Conservation (phyloP, 805 yeast genomes). For the Candida wancherniae region DNA sequence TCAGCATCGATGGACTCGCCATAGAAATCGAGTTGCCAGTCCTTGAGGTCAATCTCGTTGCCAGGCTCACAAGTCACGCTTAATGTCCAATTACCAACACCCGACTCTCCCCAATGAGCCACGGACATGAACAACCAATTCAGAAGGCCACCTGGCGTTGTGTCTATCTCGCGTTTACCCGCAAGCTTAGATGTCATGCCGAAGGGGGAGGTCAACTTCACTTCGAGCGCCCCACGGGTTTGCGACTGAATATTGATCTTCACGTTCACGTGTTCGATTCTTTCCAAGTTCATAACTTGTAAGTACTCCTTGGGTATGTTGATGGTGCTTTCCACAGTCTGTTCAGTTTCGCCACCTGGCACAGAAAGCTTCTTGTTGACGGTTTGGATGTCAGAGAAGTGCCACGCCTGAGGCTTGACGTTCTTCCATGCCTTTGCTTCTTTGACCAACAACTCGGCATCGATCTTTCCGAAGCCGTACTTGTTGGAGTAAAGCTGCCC, state of each 20-base stretch:
- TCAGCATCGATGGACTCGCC: conserved; percentile 71
- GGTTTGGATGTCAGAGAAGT: conserved; percentile 40
- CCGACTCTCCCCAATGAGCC: conserved; percentile 94
- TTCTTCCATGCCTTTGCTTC: conserved; percentile 71
- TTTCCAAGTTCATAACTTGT: conserved; percentile 53
- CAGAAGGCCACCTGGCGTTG: conserved; percentile 50
- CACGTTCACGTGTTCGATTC: conserved; percentile 82
- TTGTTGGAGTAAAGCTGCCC: conserved; percentile 71
- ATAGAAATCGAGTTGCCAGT: conserved; percentile 77
- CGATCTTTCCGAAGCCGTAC: conserved; percentile 90
- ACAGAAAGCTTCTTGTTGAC: conserved; percentile 25
- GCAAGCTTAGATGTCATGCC: conserved; percentile 76
- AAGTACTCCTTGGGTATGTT: conserved; percentile 48
- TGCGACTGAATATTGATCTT: conserved; percentile 64
- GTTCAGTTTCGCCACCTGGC: conserved; percentile 10
- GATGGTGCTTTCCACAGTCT: conserved; percentile 25
- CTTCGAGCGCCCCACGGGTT: conserved; percentile 64
- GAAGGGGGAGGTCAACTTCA: conserved; percentile 65
- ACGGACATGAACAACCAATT: conserved; percentile 95
- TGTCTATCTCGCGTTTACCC: conserved; percentile 57
- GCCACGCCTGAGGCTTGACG: conserved; percentile 92
- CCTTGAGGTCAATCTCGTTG: conserved; percentile 37
- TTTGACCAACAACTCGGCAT: conserved; percentile 70
- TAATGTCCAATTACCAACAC: conserved; percentile 78
- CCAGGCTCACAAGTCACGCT: conserved; percentile 47